Evolutionary conservation across 1,284 basidiomycete species (phyloP).

Genomic region (Rhodotorula sp.): DNA sequence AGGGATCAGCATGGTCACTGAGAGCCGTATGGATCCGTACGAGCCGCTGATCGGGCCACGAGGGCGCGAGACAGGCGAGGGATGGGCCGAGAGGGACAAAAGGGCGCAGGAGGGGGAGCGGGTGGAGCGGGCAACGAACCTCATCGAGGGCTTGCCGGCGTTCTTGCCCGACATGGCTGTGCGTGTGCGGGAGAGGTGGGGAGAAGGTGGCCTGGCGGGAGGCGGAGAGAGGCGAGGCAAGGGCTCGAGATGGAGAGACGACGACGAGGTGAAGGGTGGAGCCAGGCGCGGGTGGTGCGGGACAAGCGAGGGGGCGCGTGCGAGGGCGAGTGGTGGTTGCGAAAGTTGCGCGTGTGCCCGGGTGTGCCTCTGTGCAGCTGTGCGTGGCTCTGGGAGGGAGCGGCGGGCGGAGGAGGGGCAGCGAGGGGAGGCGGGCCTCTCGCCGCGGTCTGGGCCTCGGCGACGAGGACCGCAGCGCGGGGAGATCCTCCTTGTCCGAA

Average conservation of each 20-base stretch:
- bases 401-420: too few relatives aligned
- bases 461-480: too few relatives aligned
- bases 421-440: too few relatives aligned
- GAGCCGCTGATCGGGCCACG: too few relatives aligned
- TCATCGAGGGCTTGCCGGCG: constrained; percentile 38
- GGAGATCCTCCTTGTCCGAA: too few relatives aligned
- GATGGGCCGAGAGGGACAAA: background rate
- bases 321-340: background rate
- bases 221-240: background rate
- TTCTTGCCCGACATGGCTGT: constrained; percentile 12
- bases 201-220: background rate
- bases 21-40: background rate
- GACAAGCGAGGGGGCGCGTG: background rate
- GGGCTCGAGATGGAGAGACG: too few relatives aligned
- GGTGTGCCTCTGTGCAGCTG: too few relatives aligned
- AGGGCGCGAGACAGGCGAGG: background rate
- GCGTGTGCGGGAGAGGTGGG: background rate
- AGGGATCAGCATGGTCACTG: background rate
- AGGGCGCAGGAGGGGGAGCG: background rate
- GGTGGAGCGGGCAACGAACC: constrained; percentile 14
- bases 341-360: too few relatives aligned
- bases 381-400: too few relatives aligned
- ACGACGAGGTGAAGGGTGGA: background rate
- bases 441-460: too few relatives aligned
- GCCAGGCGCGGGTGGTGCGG: background rate